Base-by-base conservation (phyloP, 176 grass and related monocot genomes). In the Tillandsia fasciculata region DNA sequence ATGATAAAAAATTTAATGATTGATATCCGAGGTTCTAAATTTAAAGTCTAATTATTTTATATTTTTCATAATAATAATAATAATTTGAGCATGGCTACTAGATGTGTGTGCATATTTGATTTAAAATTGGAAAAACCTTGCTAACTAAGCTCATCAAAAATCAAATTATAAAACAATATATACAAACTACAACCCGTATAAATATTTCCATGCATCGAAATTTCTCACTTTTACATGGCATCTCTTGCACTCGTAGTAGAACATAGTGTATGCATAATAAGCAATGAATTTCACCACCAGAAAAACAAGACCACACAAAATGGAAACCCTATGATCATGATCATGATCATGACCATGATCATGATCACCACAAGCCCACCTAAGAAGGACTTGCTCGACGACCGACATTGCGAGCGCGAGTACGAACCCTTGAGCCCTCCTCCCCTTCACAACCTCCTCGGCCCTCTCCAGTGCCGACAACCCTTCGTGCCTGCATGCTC, bases 231-330 rank as follows among this genome's bases (percentile, higher is more conserved):
- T 56, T 56, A 15, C 64, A 20, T 71, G 49, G 8, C 69, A 8
- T 20, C 49, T 26, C 52, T 72, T 75, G 79, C 79, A 82, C 56
- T 78, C 71, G 13, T 70, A 72, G 75, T 82, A 86, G 79, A 86
- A 82, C 27, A 56, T 33, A 28, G 84, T 69, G 70, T 69, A 68
- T 10, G 63, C 53, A 64, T 66, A 64, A 53, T 56, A 75, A 26
- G 79, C 66, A 33, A 52, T 53, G 50, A 78, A 53, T 58, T 74
- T 81, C 15, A 53, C 66, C 26, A 50, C 57, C 0, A 82, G 42
- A 27, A 71, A 51, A 49, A 56, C 59, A 22, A 49, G 13, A 0
- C 11, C 17, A 15, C 9, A 7, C 24, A 24, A 24, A 24, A 24
- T 24, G 24, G 24, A 24, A 24, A 24, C 24, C 24, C 1, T 24